A percentile compares a stretch with the other conserved stretches of the same genome.
phyloP scores from a whole-genome alignment of 1,284 basidiomycete species.

The Melanopsichium pennsylvanicum region DNA sequence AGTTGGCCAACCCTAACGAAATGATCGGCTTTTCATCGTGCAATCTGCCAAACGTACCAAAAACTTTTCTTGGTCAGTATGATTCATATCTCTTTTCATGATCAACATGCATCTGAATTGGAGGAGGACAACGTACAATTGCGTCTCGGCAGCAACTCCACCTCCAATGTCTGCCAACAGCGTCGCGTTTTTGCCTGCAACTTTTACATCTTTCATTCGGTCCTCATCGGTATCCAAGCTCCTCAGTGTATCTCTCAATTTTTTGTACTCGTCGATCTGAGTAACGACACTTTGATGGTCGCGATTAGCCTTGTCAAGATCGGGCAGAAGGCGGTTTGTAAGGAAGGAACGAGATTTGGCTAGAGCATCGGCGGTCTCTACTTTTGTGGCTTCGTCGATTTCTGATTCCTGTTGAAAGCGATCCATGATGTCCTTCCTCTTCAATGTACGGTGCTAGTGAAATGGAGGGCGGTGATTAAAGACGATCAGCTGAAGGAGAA shows the following conservation, averaged over 20 bases:
- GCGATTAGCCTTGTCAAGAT: conserved; percentile 35
- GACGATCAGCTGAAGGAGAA: too few relatives aligned
- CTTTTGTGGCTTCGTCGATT: conserved; percentile 38
- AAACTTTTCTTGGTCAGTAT: too few relatives aligned
- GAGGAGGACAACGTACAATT: conserved; percentile 11
- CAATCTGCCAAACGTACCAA: too few relatives aligned
- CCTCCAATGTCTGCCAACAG: conserved; percentile 26
- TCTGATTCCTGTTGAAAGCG: conserved; percentile 25
- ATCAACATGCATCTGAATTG: not conserved
- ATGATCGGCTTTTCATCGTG: conserved; percentile 37
- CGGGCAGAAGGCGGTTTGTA: conserved; percentile 33
- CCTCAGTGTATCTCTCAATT: conserved; percentile 24
- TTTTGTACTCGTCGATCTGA: conserved; percentile 38
- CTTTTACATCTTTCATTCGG: not conserved
- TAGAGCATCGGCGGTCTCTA: conserved; percentile 36
- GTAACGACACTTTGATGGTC: conserved; percentile 28
- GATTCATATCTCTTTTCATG: too few relatives aligned
- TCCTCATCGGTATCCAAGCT: conserved; percentile 14
- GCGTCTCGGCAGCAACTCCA: conserved; percentile 22
- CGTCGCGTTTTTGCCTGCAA: not conserved
- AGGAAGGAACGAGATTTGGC: conserved; percentile 39
- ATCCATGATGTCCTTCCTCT: conserved; percentile 31
- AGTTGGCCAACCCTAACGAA: conserved; percentile 38
- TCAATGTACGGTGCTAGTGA: too few relatives aligned
- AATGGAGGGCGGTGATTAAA: too few relatives aligned